Evolutionary conservation across 164 flowering plant genomes (phyloP), one percentile per base, ranked within the genome.

Genomic region (Platanus orientalis): DNA sequence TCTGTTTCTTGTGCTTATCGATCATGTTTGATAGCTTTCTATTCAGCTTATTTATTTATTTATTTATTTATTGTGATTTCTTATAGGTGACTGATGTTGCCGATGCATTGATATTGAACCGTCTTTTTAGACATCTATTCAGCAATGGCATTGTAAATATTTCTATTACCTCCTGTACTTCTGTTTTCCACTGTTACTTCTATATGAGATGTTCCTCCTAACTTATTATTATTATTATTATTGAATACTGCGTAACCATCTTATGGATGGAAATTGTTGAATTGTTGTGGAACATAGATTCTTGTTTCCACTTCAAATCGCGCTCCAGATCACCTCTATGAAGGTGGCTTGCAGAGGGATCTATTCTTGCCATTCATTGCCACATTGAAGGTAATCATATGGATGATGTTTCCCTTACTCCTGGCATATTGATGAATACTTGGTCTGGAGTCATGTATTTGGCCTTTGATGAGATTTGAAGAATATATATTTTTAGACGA

Each of bases 301-400:
- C 96, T 95, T 69, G 94, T 95, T 74, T 57, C 99, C 40, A 95
- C 99, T 61, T 95, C 99, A 73, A 95, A 95, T 72, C 97, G 99
- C 59, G 92, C 96, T 73, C 99, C 99, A 21, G 97, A 92, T 74
- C 78, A 80, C n/a, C 85, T 95, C 14, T 95, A 95, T 64, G 99
- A 95, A 80, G 80, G 94, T 59, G 99, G 99, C 58, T 67, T 95
- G 68, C 99, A 95, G 75, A 88, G 99, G 75, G 96, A 95, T 78
- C 94, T 95, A 63, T 95, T 95, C 69, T 76, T 95, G 25, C 99
- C 99, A 42, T 95, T 95, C 73, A 92, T 95, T 77, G 75, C 94
- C 53, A 79, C 88, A 44, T 71, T 95, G 74, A 95, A 95, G 96
- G 98, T 90, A 80, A 42, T 59, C 23, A 13, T 47, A 48, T 57